A percentile compares a stretch with the other conserved stretches of the same genome.
Evolutionary conservation across 352 stramenopile genomes (phyloP).

Genomic region (Thraustochytrium sp.): DNA sequence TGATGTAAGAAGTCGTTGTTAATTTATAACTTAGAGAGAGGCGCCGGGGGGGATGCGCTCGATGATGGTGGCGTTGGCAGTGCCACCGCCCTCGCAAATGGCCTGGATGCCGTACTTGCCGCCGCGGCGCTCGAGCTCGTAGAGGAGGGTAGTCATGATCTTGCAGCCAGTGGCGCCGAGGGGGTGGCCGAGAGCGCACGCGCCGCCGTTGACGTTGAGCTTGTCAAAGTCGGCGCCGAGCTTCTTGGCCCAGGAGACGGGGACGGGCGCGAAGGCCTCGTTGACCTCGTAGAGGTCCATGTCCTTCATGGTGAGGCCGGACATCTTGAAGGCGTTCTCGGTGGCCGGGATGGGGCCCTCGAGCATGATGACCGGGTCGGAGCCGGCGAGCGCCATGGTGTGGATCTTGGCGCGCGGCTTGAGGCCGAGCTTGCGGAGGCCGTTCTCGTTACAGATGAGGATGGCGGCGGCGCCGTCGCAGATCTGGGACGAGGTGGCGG

Average conservation of each 20-base stretch:
- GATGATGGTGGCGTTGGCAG: constrained; percentile 50
- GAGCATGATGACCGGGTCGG: constrained; percentile 93
- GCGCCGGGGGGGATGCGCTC: constrained; percentile 27
- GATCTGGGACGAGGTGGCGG: constrained; percentile 90
- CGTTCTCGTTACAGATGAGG: constrained; percentile 84
- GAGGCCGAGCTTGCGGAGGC: constrained; percentile 80
- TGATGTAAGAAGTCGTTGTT: too few relatives aligned
- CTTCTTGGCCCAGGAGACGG: constrained; percentile 90
- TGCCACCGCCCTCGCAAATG: constrained; percentile 50
- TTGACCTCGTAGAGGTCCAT: constrained; percentile 98
- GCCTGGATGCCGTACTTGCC: constrained; percentile 47
- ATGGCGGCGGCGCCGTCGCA: constrained; percentile 90
- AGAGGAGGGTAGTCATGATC: constrained; percentile 48
- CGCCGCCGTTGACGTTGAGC: constrained; percentile 87
- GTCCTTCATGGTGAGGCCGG: constrained; percentile 78
- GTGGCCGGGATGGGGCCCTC: constrained; percentile 93
- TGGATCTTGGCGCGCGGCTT: constrained; percentile 84
- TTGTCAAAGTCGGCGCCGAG: constrained; percentile 79
- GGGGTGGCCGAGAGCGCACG: constrained; percentile 92
- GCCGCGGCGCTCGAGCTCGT: constrained; percentile 33
- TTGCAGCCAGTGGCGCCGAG: constrained; percentile 55
- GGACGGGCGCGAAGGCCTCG: constrained; percentile 95
- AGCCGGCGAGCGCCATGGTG: constrained; percentile 81
- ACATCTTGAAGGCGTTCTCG: constrained; percentile 72
- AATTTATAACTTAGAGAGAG: not conserved